Evolutionary conservation across 129 eudicot species (phyloP).

Genomic region (Centella asiatica): DNA sequence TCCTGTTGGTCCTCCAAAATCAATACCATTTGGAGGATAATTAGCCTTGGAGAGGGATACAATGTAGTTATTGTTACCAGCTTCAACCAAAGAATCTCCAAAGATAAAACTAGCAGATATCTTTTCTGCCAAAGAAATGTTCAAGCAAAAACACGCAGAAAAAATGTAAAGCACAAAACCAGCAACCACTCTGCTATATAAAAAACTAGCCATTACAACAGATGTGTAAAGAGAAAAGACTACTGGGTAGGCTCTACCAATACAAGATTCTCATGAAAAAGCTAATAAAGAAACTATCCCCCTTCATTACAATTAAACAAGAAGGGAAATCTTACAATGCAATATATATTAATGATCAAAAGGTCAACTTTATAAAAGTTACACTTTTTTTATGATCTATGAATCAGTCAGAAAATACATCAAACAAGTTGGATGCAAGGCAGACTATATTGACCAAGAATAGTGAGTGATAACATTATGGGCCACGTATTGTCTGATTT

Average conservation of each 20-base stretch:
- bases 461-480: not conserved
- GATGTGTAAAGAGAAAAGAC: not conserved
- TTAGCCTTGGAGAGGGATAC: slow-evolving; percentile 65
- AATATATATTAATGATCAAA: slow-evolving; percentile 1
- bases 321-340: not conserved
- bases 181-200: not conserved
- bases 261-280: not conserved
- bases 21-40: slow-evolving; percentile 71
- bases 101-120: slow-evolving; percentile 57
- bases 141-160: slow-evolving; percentile 14
- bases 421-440: slow-evolving; percentile 10
- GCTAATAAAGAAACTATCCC: not conserved
- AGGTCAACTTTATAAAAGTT: not conserved
- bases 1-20: slow-evolving; percentile 80
- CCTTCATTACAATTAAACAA: not conserved
- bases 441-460: not conserved
- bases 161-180: slow-evolving; percentile 17
- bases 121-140: slow-evolving; percentile 25
- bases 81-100: slow-evolving; percentile 90
- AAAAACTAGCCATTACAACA: slow-evolving; percentile 19
- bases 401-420: not conserved
- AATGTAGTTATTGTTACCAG: slow-evolving; percentile 85
- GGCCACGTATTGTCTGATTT: not conserved
- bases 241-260: not conserved
- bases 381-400: not conserved